Evolutionary conservation across 2,329 filamentous ascomycete species (phyloP), one percentile per base, ranked within the genome.

Genomic region (Cytospora piceicola): DNA sequence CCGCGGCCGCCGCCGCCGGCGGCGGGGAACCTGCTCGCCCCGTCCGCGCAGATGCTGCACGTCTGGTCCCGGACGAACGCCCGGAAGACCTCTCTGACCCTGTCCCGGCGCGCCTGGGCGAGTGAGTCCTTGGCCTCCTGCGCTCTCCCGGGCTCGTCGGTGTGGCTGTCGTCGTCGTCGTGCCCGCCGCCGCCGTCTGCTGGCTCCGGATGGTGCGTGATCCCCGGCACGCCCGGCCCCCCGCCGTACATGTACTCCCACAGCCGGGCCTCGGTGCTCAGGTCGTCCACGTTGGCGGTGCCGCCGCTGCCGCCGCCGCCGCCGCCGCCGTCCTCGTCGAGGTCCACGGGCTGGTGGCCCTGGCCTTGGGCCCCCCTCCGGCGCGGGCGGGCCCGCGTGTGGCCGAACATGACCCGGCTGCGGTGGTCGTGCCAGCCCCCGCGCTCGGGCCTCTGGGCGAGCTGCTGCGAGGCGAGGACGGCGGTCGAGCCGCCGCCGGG

Each of bases 191-290:
- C 55, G 4, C 54, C 59, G 5, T 55, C 54, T 36, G 64, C 64
- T 4, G 61, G 49, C 34, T 27, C 46, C 17, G 59, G 58, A 36
- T 69, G 70, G 53, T 67, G 57, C 20, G 75, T 75, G 27, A 80
- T 76, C 4, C 81, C 82, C 0, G 79, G 76, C 3, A 85, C 80
- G 2, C 78, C 76, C 0, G 78, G 75, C 0, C 82, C 83, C n/a
- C 76, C 75, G 22, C 83, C 84, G 70, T 88, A 87, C 81, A 87
- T 84, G 80, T 82, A 85, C 67, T 87, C 82, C 80, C 85, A 87
- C 54, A 83, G 77, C 46, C 76, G 75, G 0, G 80, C 85, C 72
- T 88, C 85, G 2, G 84, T 85, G n/a, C 82, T 83, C 24, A 84
- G 73, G 2, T 69, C 71, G 60, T 68, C 51, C 30, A 54, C 58